These are phyloP conservation scores for Cytospora piceae DNA, from an alignment of 2,329 filamentous ascomycete species.

Conservation along the genomic window DNA sequence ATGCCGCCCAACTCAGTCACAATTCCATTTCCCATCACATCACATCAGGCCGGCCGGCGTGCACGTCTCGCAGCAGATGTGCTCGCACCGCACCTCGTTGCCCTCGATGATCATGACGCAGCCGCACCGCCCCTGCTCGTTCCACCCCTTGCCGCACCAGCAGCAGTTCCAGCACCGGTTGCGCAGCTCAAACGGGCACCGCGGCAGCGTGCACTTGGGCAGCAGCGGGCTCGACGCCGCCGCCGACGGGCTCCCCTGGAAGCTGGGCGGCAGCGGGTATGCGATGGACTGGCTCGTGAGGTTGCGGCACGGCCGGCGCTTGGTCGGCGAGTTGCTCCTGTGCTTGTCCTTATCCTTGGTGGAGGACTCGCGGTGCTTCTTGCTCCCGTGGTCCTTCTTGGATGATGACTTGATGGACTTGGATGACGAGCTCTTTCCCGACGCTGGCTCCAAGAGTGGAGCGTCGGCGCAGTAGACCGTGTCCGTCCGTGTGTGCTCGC, in stretches of 20 bases:
- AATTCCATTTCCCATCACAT: not conserved
- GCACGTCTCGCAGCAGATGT: constrained; percentile 58
- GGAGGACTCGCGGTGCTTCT: constrained; percentile 21
- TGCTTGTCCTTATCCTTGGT: constrained; percentile 32
- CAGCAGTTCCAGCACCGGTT: constrained; percentile 59
- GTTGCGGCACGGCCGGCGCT: constrained; percentile 47
- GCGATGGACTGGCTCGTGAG: constrained; percentile 48
- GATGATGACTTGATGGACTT: constrained; percentile 15
- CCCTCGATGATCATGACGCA: constrained; percentile 58
- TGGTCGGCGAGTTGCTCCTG: constrained; percentile 29
- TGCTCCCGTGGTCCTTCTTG: constrained; percentile 20
- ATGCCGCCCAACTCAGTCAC: not conserved
- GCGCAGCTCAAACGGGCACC: constrained; percentile 54
- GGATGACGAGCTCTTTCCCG: constrained; percentile 30
- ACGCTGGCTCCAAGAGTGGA: constrained; percentile 33
- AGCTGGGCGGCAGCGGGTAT: constrained; percentile 53
- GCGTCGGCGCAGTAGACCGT: constrained; percentile 51
- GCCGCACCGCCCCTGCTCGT: constrained; percentile 53
- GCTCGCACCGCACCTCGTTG: constrained; percentile 54
- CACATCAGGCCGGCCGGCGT: constrained; percentile 42
- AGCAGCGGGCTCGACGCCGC: constrained; percentile 38
- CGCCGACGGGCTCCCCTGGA: constrained; percentile 39
- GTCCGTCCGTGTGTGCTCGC: constrained; percentile 53
- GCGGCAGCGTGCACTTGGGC: constrained; percentile 50
- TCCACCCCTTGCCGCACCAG: constrained; percentile 59